A percentile compares a stretch with the other conserved stretches of the same genome.
These are phyloP conservation scores for Phycomyces nitens DNA, from an alignment of 192 early-diverging fungal genomes.

Conservation along the genomic window DNA sequence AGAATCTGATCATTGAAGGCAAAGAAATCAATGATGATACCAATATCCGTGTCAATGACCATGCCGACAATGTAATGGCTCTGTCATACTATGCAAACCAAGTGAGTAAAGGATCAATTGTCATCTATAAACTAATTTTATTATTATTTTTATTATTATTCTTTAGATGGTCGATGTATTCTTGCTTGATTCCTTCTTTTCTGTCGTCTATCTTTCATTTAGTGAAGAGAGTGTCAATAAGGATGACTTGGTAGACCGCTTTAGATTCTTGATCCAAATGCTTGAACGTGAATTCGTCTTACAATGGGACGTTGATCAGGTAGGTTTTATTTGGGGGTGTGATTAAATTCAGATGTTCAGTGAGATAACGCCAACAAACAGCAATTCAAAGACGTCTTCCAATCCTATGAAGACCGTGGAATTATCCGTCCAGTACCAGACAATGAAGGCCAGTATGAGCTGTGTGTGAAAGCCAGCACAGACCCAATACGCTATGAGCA, in stretches of 20 bases:
- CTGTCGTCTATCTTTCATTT: constrained; percentile 33
- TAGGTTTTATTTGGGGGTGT: constrained; percentile 7
- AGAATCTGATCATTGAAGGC: constrained; percentile 36
- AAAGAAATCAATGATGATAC: constrained; percentile 36
- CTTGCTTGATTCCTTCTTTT: constrained; percentile 32
- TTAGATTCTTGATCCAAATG: constrained; percentile 35
- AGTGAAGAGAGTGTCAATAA: constrained; percentile 9
- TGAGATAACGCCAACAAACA: no score
- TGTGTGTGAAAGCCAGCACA: constrained; percentile 12
- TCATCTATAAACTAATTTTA: no score
- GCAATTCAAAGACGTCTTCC: constrained; percentile 22
- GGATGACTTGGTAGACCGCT: constrained; percentile 33
- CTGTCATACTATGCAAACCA: constrained; percentile 39
- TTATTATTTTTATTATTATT: constrained; percentile 9
- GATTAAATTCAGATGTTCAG: no score
- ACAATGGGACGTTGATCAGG: constrained; percentile 28
- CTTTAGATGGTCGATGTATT: constrained; percentile 23
- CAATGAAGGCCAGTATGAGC: not conserved
- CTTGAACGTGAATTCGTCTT: constrained; percentile 36
- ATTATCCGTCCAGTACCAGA: constrained; percentile 3
- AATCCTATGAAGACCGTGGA: constrained; percentile 4
- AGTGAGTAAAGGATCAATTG: constrained; percentile 5
- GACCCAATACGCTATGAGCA: constrained; percentile 22
- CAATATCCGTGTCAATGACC: constrained; percentile 33
- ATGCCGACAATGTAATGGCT: constrained; percentile 39